Base-by-base conservation (phyloP, 441 rosid genomes). In the Populus trichocarpa region DNA sequence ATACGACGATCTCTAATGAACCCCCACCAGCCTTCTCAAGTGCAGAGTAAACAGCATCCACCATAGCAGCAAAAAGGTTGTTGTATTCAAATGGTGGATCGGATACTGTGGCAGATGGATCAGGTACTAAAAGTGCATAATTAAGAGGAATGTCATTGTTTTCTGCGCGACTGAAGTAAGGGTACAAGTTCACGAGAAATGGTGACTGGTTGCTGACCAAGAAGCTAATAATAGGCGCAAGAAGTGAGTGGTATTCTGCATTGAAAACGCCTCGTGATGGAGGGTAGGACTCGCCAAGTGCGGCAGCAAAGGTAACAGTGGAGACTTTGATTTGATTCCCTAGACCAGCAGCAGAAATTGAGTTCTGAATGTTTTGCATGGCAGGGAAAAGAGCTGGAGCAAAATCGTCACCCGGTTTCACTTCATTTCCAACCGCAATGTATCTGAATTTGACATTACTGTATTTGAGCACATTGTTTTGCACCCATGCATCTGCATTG, bases 351-450 rank as follows among this genome's bases (percentile, higher is more conserved):
- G 66, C 67, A 2, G 35, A 2, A 40, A 84, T 26, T 0, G 88
- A 82, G 0, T 57, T 77, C 18, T 23, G 75, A n/a, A 84, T n/a
- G 50, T 83, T 86, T 67, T 72, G 79, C 84, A 88, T 82, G 25
- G 87, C 87, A 3, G 76, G 80, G 68, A 81, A 61, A 10, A 84
- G 80, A 59, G 12, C 78, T 3, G 66, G 77, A 0, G 85, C 85
- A 53, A 2, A 57, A 2, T 28, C 2, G 68, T 80, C 57, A 11
- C 63, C 33, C 13, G 84, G 81, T 33, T 66, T 61, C 61, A 83
- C 78, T 75, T 89, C 92, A 23, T 89, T 89, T 8, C 92, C 92
- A 1, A 89, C 90, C 0, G 84, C 75, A n/a, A 87, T 84, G 81
- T 87, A 89, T 22, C 81, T 80, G 84, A 89, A 85, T 9, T 76